Evolutionary conservation across 306 rosid species (phyloP), one percentile per base, ranked within the genome.

Genomic region (Quercus engelmannii): DNA sequence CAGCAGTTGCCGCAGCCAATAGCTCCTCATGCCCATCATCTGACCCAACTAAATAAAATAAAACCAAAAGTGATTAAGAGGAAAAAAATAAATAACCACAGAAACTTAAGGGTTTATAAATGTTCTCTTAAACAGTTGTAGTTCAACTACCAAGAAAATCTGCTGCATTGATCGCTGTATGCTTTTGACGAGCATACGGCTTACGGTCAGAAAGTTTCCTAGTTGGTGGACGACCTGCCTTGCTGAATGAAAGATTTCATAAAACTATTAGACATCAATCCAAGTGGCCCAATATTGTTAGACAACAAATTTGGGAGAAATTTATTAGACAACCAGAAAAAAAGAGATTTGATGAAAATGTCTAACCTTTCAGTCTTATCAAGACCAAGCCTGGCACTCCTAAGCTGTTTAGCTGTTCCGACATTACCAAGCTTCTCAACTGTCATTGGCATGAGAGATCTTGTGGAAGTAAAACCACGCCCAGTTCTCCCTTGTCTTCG

Each of bases 401-500:
- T 85, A 59, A 95, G 95, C 82, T 95, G 99, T 86, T 95, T 95
- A 74, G 98, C 98, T n/a, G 97, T 90, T 80, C 94, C 97, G 28
- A 92, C 87, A 81, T 58, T 87, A 41, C 94, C 94, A 81, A 83
- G 82, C 88, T 95, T 95, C 84, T 90, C 98, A 76, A 88, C 88
- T 4, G 91, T 74, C 87, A 90, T 77, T 55, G 99, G 97, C 80
- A 78, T 35, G 81, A 82, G 83, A 46, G 93, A 87, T 87, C 98
- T 86, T 19, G 97, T 79, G 65, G 92, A 84, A 78, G 89, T 33
- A 85, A 83, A 85, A 78, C 90, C 84, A 38, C 98, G 89, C n/a
- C 96, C 94, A 55, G 94, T 90, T 87, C 98, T 96, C 78, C 99
- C 99, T 86, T 93, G 97, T 92, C 98, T 91, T 79, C 96, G 91